Conservation (phyloP, 148 eudicot genomes). For the Bassia scoparia region DNA sequence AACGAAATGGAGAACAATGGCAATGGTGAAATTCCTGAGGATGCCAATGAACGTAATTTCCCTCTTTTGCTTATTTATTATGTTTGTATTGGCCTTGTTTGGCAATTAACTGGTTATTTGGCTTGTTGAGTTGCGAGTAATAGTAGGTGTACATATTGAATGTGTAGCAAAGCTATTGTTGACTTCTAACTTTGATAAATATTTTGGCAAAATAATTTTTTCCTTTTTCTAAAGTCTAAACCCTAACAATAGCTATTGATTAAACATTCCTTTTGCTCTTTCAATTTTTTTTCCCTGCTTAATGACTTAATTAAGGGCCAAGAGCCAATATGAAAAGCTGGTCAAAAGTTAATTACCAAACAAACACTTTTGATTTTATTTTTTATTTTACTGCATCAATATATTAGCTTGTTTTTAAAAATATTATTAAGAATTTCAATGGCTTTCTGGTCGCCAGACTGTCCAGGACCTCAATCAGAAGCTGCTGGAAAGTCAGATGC, state of each 20-base stretch:
- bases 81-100: neutral
- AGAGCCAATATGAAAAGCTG: neutral
- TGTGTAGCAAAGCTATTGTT: neutral
- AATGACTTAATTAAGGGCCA: neutral
- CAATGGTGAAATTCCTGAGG: constrained; percentile 52
- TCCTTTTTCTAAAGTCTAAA: neutral
- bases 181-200: neutral
- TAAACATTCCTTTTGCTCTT: too few relatives aligned
- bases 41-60: constrained; percentile 71
- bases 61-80: neutral
- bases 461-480: constrained; percentile 84
- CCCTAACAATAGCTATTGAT: too few relatives aligned
- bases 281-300: neutral
- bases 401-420: neutral
- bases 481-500: constrained; percentile 79
- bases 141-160: neutral
- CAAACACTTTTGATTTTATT: neutral
- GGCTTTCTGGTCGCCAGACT: constrained; percentile 41
- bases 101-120: neutral
- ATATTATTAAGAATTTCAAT: neutral
- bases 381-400: neutral
- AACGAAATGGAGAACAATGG: constrained; percentile 48
- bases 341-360: neutral
- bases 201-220: neutral
- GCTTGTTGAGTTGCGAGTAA: neutral